Base-by-base conservation (phyloP, 129 eudicot genomes). In the Tagetes erecta region DNA sequence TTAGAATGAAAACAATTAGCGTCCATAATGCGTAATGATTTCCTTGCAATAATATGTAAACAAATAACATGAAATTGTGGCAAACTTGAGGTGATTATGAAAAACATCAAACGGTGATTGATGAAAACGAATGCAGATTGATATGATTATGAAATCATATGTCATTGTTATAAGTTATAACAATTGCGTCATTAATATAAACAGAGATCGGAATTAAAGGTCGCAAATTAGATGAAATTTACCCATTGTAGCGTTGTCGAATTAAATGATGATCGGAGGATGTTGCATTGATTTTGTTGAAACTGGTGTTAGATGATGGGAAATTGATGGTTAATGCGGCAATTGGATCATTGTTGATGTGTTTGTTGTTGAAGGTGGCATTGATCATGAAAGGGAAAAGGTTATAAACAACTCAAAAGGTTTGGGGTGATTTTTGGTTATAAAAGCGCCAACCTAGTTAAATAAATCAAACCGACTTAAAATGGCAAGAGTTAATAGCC, bases 171-270 rank as follows among this genome's bases (percentile, higher is more conserved):
- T n/a, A n/a, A n/a, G n/a, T n/a, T n/a, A 74, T 63, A 46, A 5
- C 62, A 74, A 35, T 64, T 13, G 11, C 39, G 36, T 5, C 52
- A 64, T 63, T 64, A 64, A 37, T 63, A 5, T 33, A 31, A 60
- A 60, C 37, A 73, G 0, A 7, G 7, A 59, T 0, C 35, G 47
- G 34, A 36, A n/a, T 9, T 5, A 59, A 67, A 4, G 51, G 62
- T 40, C 8, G 10, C 1, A 68, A 8, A 68, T 76, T 51, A 36
- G 6, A 70, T 27, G 36, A 64, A 64, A 78, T 49, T 49, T 78
- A 78, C 81, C 81, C 81, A 78, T 78, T 41, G 64, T 64, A 63
- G 66, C 70, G 65, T 49, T 38, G 44, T 47, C 70, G 55, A 70
- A 77, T 77, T 71, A 78, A 78, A 70, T 63, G 63, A 60, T 49